Evolutionary conservation across 163 green algal species (phyloP), one percentile per base, ranked within the genome.

Genomic region (Chlorella variabilis): DNA sequence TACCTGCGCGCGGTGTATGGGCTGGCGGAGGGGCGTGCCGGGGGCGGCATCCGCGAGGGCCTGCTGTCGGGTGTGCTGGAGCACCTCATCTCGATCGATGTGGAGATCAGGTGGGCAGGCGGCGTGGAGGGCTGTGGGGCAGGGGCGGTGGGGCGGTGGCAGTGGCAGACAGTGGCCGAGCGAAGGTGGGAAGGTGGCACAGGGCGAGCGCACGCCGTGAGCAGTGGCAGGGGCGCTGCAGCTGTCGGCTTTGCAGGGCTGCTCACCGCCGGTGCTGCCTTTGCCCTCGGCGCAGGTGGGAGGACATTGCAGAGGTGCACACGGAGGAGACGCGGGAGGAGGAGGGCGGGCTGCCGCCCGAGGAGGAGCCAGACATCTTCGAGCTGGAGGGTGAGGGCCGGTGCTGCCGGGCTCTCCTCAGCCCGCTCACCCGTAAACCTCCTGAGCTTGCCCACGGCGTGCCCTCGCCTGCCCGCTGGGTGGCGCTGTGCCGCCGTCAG

Each of bases 311-410:
- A 20, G 90, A 93, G 61, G 84, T 82, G 67, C 78, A 77, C 6
- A 80, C 62, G 23, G 66, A 82, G 33, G 80, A 87, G 86, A 87
- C 83, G n/a, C 84, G 92, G 38, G 91, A 94, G 48, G 89, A 94
- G 68, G 89, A 93, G 84, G 89, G 89, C 45, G 89, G 87, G 29
- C 70, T 85, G 48, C 38, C 38, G 4, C 66, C 81, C 17, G 81
- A 90, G 75, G 84, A 91, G 49, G 90, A 89, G 45, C 84, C 90
- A 63, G 92, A 97, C 81, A 93, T 98, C 4, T 98, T 98, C 84
- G 92, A 96, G 82, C 85, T 98, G 79, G 94, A 98, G 89, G 92
- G 82, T 85, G 71, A 15, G 45, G 11, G 45, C 11, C 45, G 11
- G 11, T 54, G 45, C 45, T 54, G 11, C 45, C 15, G 45, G n/a